Base-by-base conservation (phyloP, 208 protist genomes). In the Trypanosoma rangeli region DNA sequence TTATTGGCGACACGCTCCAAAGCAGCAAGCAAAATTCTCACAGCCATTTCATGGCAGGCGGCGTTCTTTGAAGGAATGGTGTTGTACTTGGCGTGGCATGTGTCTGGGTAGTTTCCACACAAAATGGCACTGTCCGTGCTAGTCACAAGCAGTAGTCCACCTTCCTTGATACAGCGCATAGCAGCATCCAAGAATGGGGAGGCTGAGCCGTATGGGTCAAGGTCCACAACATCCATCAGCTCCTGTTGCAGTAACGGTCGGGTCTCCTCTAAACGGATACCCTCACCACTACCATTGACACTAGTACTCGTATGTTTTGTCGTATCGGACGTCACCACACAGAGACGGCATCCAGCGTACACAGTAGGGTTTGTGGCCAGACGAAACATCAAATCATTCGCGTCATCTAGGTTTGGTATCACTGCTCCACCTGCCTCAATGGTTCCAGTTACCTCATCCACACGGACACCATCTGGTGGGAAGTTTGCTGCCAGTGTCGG, bases 151-250 rank as follows among this genome's bases (percentile, higher is more conserved):
- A 99, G 79, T 39, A 99, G 73, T 35, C 98, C 97, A 53, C 98
- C 99, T 31, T 99, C 94, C 37, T 90, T 87, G 62, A 99, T 93
- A 61, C 88, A 86, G 67, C 97, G 90, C 16, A 99, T 93, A 0
- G 99, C 98, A 3, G 64, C 84, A 59, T 99, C 98, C 16, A 99
- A 78, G 74, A 99, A 99, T 9, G 93, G 94, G 5, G 96, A 89
- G 15, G 98, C 98, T 1, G 98, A 92, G 50, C 98, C 98, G 80
- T 99, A 99, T 7, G 99, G 99, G 74, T 99, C 99, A 5, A 99
- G 84, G 74, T 99, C 99, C 18, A 99, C 89, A 26, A 99, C 96
- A 72, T 99, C 94, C 84, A 99, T 98, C 56, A 73, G 80, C 78
- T 87, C 79, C 24, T 96, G 78, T 70, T 97, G 76, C 49, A 98